A percentile compares a stretch with the other conserved stretches of the same genome.
Evolutionary conservation across 176 grass and related monocot genomes (phyloP).

Genomic region (Panicum miliaceum): DNA sequence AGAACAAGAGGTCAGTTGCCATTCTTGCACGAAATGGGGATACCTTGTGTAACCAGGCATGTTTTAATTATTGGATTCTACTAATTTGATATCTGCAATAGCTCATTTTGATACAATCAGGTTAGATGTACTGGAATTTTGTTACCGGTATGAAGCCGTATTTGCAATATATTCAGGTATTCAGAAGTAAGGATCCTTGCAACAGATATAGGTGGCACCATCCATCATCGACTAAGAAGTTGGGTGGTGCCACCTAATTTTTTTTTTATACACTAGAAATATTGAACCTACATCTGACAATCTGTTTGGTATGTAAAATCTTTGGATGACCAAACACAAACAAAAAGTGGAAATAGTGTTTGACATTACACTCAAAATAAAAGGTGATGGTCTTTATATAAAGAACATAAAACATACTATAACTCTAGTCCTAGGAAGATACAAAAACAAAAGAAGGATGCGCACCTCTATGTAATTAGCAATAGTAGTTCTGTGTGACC

Average conservation of each 20-base stretch:
- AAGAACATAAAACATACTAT: conserved; percentile 32
- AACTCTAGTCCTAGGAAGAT: conserved; percentile 24
- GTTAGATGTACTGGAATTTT: not conserved
- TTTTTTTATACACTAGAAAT: not conserved
- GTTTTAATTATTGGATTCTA: conserved; percentile 22
- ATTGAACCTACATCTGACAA: not conserved
- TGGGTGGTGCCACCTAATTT: not conserved
- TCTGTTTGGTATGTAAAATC: conserved; percentile 10
- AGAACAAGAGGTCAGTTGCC: not conserved
- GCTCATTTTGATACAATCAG: not conserved
- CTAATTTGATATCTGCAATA: conserved; percentile 24
- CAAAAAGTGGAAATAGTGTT: not conserved
- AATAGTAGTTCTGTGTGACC: conserved; percentile 80
- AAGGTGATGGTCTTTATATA: not conserved
- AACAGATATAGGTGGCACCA: not conserved
- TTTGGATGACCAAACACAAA: conserved; percentile 15
- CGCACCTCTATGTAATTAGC: conserved; percentile 82
- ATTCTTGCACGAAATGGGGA: conserved; percentile 8
- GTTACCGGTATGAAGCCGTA: not conserved
- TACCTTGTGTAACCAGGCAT: not conserved
- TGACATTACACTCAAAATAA: not conserved
- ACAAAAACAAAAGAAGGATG: conserved; percentile 14
- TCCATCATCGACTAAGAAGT: not conserved
- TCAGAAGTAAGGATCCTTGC: not conserved
- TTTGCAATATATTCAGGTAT: not conserved